Base-by-base conservation (phyloP, 1,284 basidiomycete species). In the Fomitopsis schrenkii region DNA sequence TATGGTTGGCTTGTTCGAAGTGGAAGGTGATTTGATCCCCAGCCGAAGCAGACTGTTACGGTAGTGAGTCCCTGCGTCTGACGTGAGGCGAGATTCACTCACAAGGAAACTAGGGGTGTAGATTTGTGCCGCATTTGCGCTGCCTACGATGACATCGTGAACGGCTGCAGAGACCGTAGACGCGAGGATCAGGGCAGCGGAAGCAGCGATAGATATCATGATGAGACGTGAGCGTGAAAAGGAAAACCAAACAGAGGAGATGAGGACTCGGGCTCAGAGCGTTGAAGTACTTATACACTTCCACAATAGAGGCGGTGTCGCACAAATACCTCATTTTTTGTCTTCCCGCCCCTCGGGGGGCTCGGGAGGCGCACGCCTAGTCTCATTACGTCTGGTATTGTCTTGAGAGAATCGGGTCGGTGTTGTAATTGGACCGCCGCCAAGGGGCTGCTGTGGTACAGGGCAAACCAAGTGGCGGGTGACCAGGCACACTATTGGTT, bases 21-120 rank as follows among this genome's bases (percentile, higher is more conserved):
- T 80, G 77, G 77, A 86, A 87, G 58, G 80, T 75, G 58, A 88
- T 83, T 70, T 81, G 79, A 71, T 87, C 85, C 58, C 85, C 85
- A 61, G 74, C 68, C 45, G 73, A 62, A 50, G 83, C 84, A 61
- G 68, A 72, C 83, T 84, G 63, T 41, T 44, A 28, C 15, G 63
- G 15, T 7, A 1, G 28, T 50, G 5, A 50, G 48, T 22, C 6
- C 5, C 28, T 7, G 15, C 17, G 15, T 2, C 9, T 12, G 14
- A 50, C 26, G 28, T 22, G 28, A 15, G 6, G 10, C 5, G 5
- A 1, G 26, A 12, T 36, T 46, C 44, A 76, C 81, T 58, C 64
- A 86, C 85, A 62, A 86, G 80, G 33, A 80, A 79, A 62, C 82
- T 79, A 14, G 85, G 85, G 41, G 68, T 71, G 70, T 77, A 87